Conservation (phyloP, 305 asterid species). For the Solanum hybrid region DNA sequence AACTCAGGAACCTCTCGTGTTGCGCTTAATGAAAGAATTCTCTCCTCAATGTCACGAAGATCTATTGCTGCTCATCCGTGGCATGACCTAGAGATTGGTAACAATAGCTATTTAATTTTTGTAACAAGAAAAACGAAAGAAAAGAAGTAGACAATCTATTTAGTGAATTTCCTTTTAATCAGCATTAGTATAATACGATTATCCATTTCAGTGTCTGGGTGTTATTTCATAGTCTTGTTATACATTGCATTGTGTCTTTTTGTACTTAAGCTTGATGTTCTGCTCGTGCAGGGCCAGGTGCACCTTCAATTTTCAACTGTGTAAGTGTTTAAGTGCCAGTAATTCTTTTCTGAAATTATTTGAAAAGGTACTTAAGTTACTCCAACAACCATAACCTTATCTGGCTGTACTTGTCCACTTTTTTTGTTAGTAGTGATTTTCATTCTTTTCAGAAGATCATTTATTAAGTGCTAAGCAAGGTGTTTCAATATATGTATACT, state of each 20-base stretch:
- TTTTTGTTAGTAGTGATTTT: not conserved
- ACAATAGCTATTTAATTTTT: not conserved
- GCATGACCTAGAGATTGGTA: conserved; percentile 89
- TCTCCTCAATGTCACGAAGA: conserved; percentile 64
- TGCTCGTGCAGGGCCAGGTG: conserved; percentile 69
- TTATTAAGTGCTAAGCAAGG: not conserved
- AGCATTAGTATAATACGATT: not conserved
- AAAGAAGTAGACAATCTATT: not conserved
- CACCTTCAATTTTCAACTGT: conserved; percentile 73
- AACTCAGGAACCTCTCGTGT: conserved; percentile 21
- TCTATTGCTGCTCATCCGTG: conserved; percentile 91
- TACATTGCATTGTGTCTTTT: not conserved
- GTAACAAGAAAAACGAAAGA: not conserved
- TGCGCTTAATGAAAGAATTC: conserved; percentile 67
- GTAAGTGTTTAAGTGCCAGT: conserved; percentile 28
- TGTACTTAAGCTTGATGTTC: not conserved
- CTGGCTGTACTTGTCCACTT: not conserved
- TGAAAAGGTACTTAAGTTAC: not conserved
- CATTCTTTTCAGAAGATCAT: not conserved
- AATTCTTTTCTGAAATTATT: conserved; percentile 7
- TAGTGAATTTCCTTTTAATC: not conserved
- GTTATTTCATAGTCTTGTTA: not conserved
- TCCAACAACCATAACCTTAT: not conserved
- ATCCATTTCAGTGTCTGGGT: not conserved
- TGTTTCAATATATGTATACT: not conserved